These are phyloP conservation scores for Codiaeum variegatum DNA, from an alignment of 441 rosid species.

Conservation along the genomic window DNA sequence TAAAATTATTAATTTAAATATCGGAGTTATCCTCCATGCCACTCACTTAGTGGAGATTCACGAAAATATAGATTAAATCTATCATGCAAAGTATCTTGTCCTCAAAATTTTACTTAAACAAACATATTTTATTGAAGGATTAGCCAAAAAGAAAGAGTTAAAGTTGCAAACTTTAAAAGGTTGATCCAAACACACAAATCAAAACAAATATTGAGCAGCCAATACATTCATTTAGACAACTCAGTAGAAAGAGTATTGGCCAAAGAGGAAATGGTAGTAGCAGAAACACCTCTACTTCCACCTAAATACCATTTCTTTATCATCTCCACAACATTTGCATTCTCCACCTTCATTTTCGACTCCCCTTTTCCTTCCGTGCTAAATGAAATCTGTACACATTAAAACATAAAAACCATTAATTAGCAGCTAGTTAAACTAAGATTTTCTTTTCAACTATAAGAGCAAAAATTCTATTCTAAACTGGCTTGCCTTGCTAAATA, in stretches of 20 bases:
- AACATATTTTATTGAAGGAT: neutral
- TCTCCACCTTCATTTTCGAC: slow-evolving; percentile 53
- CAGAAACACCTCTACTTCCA: slow-evolving; percentile 71
- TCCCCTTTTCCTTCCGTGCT: slow-evolving; percentile 61
- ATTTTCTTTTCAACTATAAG: no score
- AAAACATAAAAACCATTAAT: neutral
- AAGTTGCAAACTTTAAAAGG: neutral
- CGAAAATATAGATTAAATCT: no score
- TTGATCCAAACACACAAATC: neutral
- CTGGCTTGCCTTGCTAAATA: no score
- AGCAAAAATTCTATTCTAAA: no score
- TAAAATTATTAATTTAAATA: no score
- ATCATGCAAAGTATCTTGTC: no score
- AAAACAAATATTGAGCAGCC: slow-evolving; percentile 18
- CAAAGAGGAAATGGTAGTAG: slow-evolving; percentile 52
- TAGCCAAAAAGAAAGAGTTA: neutral
- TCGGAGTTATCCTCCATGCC: no score
- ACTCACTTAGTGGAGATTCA: no score
- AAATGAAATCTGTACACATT: slow-evolving; percentile 43
- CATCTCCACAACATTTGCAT: slow-evolving; percentile 70
- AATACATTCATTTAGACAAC: slow-evolving; percentile 40
- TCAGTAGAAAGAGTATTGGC: slow-evolving; percentile 49
- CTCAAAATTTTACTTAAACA: no score
- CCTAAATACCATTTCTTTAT: slow-evolving; percentile 86
- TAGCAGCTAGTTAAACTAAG: neutral